A percentile compares a stretch with the other conserved stretches of the same genome.
phyloP scores from a whole-genome alignment of 2,329 filamentous ascomycete genomes.

The Epichloe brachyelytri region DNA sequence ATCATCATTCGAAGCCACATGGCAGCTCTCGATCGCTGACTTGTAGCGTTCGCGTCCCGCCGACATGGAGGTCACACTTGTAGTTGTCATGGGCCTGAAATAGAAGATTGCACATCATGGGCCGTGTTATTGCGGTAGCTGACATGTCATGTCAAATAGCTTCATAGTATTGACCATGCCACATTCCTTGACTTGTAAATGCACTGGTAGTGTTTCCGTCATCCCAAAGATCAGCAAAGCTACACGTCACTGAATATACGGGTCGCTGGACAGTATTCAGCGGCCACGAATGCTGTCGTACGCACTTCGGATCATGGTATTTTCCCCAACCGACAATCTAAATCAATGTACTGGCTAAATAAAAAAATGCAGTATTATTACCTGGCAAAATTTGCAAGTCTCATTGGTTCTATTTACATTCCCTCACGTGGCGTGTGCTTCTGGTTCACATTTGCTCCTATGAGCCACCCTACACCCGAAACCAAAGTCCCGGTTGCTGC shows the following conservation, averaged over 20 bases:
- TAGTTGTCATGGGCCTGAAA: background rate
- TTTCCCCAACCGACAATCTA: background rate
- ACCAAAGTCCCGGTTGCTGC: conserved; percentile 55
- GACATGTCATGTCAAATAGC: background rate
- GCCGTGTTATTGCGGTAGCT: no score
- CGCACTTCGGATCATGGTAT: background rate
- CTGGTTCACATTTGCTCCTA: conserved; percentile 37
- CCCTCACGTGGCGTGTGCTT: background rate
- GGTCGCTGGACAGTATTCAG: no score
- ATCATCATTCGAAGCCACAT: background rate
- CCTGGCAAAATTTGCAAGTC: background rate
- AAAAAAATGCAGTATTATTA: background rate
- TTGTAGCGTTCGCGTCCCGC: background rate
- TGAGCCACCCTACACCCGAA: conserved; percentile 54
- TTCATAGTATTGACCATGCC: background rate
- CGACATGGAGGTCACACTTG: background rate
- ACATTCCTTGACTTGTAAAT: background rate
- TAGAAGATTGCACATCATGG: background rate
- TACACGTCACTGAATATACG: background rate
- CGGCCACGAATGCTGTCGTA: background rate
- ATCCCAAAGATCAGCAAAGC: no score
- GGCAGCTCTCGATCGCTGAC: background rate
- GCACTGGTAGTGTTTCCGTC: background rate
- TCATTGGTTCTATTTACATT: background rate
- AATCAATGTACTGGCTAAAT: background rate